Evolutionary conservation across 1,284 basidiomycete species (phyloP).

Genomic region (Boletellus dicymbophilus): DNA sequence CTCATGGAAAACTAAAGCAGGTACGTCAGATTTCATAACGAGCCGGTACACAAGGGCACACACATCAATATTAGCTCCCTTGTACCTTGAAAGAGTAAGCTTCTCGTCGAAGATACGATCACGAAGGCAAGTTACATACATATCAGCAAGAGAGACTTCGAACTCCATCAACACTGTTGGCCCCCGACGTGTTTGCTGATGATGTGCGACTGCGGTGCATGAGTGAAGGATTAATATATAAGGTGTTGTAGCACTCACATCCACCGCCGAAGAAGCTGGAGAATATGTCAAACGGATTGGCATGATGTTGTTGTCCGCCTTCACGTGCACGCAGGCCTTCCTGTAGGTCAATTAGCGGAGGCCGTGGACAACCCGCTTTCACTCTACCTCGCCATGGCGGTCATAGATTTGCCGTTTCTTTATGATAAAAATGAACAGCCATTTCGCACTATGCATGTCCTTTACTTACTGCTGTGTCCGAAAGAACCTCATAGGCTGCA

Average conservation of each 20-base stretch:
- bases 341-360: conserved; percentile 35
- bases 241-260: conserved; percentile 41
- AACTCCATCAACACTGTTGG: conserved; percentile 86
- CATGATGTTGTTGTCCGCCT: conserved; percentile 64
- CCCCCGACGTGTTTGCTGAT: conserved; percentile 72
- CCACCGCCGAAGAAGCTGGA: conserved; percentile 88
- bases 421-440: neutral
- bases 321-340: conserved; percentile 90
- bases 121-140: conserved; percentile 49
- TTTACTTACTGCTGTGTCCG: conserved; percentile 65
- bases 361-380: neutral
- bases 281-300: conserved; percentile 95
- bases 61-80: conserved; percentile 81
- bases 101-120: conserved; percentile 5
- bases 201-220: conserved; percentile 17
- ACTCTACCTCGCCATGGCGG: conserved; percentile 78
- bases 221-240: neutral
- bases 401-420: conserved; percentile 93
- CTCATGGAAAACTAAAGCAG: conserved; percentile 80
- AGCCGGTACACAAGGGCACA: conserved; percentile 24
- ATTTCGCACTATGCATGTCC: neutral
- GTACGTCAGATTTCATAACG: conserved; percentile 5
- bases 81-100: conserved; percentile 51
- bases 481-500: conserved; percentile 91
- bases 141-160: conserved; percentile 83